Conservation (phyloP, 768 basidiomycete species). For the Obba rivulosa region DNA sequence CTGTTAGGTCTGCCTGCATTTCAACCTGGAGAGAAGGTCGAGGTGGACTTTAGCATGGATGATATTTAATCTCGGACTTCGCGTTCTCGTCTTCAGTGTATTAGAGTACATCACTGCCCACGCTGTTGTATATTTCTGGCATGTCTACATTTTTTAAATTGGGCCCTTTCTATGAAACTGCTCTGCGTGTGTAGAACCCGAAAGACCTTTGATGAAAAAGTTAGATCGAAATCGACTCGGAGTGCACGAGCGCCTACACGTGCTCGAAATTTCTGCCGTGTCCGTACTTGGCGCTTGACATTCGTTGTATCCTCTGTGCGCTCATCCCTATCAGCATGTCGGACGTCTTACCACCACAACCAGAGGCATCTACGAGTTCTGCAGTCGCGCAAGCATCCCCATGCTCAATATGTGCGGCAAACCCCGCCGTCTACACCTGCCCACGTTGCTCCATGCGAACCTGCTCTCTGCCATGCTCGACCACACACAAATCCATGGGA, state of each 20-base stretch:
- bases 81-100: not conserved
- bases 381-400: slow-evolving; percentile 16
- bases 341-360: not conserved
- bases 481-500: slow-evolving; percentile 52
- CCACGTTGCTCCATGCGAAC: slow-evolving; percentile 68
- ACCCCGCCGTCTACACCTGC: slow-evolving; percentile 66
- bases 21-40: slow-evolving; percentile 97
- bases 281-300: too few species aligned
- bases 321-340: not conserved
- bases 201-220: too few species aligned
- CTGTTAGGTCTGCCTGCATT: slow-evolving; percentile 90
- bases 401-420: slow-evolving; percentile 47
- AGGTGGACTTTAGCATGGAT: slow-evolving; percentile 85
- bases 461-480: slow-evolving; percentile 69
- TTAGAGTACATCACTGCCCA: not conserved
- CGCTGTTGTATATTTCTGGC: not conserved
- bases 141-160: not conserved
- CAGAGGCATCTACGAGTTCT: not conserved
- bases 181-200: too few species aligned
- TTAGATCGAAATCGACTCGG: too few species aligned
- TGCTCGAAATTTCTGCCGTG: too few species aligned
- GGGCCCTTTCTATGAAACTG: not conserved
- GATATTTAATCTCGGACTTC: slow-evolving; percentile 52
- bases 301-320: too few species aligned
- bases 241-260: too few species aligned